These are phyloP conservation scores for Rosellinia necatrix DNA, from an alignment of 2,329 filamentous ascomycete genomes.

Conservation along the genomic window DNA sequence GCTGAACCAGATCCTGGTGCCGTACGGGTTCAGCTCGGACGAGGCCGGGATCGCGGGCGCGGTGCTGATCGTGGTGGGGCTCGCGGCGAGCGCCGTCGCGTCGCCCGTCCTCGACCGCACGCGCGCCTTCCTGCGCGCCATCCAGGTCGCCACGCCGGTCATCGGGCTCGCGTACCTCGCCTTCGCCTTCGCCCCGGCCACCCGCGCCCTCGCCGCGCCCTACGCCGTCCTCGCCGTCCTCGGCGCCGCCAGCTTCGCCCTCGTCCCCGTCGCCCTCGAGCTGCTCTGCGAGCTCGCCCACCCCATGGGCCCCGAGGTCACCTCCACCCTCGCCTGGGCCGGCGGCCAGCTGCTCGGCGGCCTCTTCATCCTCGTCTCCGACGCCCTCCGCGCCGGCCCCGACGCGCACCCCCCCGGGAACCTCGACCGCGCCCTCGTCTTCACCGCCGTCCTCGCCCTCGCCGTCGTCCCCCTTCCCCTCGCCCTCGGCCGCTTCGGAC, in stretches of 20 bases:
- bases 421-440: constrained; percentile 77
- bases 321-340: constrained; percentile 81
- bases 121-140: constrained; percentile 74
- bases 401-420: constrained; percentile 65
- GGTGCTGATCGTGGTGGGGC: constrained; percentile 84
- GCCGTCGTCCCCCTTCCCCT: constrained; percentile 70
- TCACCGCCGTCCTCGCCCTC: constrained; percentile 74
- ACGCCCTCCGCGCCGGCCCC: constrained; percentile 66
- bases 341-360: constrained; percentile 85
- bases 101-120: constrained; percentile 85
- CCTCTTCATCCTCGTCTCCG: constrained; percentile 81
- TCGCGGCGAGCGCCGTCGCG: constrained; percentile 74
- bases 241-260: constrained; percentile 77
- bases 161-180: constrained; percentile 74
- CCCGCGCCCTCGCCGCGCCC: constrained; percentile 63
- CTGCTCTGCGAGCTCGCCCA: constrained; percentile 86
- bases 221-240: constrained; percentile 77
- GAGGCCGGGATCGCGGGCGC: constrained; percentile 90
- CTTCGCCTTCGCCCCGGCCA: constrained; percentile 78
- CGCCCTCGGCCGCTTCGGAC: constrained; percentile 71
- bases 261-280: constrained; percentile 86
- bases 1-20: constrained; percentile 85
- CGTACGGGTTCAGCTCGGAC: constrained; percentile 82
- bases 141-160: constrained; percentile 76
- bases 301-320: constrained; percentile 84